Conservation (phyloP, 306 rosid species). For the Ceratonia siliqua region DNA sequence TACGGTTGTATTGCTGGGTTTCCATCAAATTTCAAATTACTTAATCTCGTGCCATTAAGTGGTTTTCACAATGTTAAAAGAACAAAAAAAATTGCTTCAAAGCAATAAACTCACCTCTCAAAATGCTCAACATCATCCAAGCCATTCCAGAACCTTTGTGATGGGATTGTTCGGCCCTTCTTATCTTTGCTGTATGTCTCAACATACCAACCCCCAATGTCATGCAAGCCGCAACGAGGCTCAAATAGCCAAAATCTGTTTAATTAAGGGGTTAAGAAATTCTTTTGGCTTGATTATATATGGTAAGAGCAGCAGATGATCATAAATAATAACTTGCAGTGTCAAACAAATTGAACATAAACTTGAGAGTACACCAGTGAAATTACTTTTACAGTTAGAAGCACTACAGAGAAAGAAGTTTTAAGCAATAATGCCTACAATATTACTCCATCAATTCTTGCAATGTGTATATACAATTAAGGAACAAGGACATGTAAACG, state of each 20-base stretch:
- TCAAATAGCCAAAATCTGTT: constrained; percentile 96
- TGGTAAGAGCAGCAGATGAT: constrained; percentile 1
- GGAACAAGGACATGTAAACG: neutral
- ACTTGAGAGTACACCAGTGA: neutral
- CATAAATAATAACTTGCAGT: constrained; percentile 16
- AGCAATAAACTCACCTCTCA: constrained; percentile 55
- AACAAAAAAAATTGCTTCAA: constrained; percentile 15
- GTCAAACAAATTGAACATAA: neutral
- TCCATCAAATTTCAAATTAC: neutral
- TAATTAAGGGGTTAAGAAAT: constrained; percentile 31
- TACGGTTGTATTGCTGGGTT: too few species aligned
- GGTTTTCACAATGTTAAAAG: constrained; percentile 3
- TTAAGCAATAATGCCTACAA: constrained; percentile 30
- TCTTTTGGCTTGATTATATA: neutral
- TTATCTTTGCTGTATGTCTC: constrained; percentile 87
- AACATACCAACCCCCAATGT: constrained; percentile 93
- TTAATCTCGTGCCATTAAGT: neutral
- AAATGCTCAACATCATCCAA: constrained; percentile 51
- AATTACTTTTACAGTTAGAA: constrained; percentile 8
- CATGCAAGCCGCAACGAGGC: constrained; percentile 96
- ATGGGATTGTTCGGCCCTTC: constrained; percentile 69
- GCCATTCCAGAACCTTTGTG: constrained; percentile 87
- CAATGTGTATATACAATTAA: neutral
- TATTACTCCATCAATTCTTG: constrained; percentile 16
- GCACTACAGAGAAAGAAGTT: constrained; percentile 10